Conservation (phyloP, 2,329 filamentous ascomycete species). For the Sarocladiaceae sp. region DNA sequence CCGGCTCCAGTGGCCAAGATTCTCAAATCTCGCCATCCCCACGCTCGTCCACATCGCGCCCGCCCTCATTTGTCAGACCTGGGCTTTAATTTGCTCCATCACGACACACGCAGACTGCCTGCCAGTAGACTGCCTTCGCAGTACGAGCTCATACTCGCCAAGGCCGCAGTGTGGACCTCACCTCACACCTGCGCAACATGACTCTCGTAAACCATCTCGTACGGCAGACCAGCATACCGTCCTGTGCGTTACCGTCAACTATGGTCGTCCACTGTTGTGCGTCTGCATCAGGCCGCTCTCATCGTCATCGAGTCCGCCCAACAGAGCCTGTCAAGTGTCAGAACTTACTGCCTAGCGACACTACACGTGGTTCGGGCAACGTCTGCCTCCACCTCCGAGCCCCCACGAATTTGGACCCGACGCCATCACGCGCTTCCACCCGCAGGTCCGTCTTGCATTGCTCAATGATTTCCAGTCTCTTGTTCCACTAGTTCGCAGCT, state of each 20-base stretch:
- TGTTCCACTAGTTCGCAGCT: conserved; percentile 2
- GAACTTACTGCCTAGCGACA: neutral
- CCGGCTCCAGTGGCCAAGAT: conserved; percentile 1
- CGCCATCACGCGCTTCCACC: neutral
- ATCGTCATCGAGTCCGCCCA: conserved; percentile 2
- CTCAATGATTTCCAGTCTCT: too few species aligned
- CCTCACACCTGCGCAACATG: neutral
- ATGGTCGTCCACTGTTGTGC: neutral
- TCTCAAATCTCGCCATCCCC: conserved; percentile 10
- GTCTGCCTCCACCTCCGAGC: neutral
- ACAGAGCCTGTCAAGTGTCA: neutral
- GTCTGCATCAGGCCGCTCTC: neutral
- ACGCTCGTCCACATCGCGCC: conserved; percentile 8
- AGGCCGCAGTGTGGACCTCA: neutral
- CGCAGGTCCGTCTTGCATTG: neutral
- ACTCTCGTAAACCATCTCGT: neutral
- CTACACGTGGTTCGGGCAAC: neutral
- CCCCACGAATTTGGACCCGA: neutral
- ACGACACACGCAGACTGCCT: neutral
- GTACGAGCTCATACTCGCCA: neutral
- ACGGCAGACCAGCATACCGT: neutral
- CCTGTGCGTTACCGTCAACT: too few species aligned
- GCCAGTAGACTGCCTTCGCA: neutral
- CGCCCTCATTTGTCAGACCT: conserved; percentile 7
- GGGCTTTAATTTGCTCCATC: conserved; percentile 7